phyloP scores from a whole-genome alignment of 2,329 filamentous ascomycete species.

The Fusarium devonianum region DNA sequence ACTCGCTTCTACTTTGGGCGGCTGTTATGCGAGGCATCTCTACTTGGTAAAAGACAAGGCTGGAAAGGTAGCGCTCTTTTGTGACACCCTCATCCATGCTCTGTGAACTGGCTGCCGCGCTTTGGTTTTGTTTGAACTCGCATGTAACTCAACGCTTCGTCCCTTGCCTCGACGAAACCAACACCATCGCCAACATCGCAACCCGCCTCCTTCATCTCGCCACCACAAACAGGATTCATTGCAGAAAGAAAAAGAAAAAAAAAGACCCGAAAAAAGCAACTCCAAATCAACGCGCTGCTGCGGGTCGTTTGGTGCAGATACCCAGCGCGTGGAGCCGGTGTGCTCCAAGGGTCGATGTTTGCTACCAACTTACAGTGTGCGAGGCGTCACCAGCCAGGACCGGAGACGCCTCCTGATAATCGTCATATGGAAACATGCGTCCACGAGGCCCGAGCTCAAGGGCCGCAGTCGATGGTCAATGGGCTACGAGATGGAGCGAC shows the following conservation, averaged over 20 bases:
- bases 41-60: too few relatives aligned
- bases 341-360: conserved; percentile 24
- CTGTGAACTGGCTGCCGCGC: too few relatives aligned
- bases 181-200: conserved; percentile 13
- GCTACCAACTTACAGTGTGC: conserved; percentile 32
- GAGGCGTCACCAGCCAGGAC: conserved; percentile 15
- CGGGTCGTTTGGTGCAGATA: conserved; percentile 18
- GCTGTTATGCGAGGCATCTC: background rate
- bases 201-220: conserved; percentile 7
- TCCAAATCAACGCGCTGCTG: conserved; percentile 9
- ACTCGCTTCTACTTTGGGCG: background rate
- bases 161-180: too few relatives aligned
- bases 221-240: background rate
- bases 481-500: background rate
- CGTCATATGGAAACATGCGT: conserved; percentile 27
- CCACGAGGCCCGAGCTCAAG: conserved; percentile 24
- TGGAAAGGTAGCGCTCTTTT: too few relatives aligned
- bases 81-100: too few relatives aligned
- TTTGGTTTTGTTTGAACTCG: too few relatives aligned
- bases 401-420: conserved; percentile 10
- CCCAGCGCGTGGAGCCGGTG: conserved; percentile 14
- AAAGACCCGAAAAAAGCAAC: background rate
- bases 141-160: too few relatives aligned
- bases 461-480: background rate
- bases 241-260: conserved; percentile 7